A percentile compares a stretch with the other conserved stretches of the same genome.
Evolutionary conservation across 2,329 filamentous ascomycete genomes (phyloP).

Genomic region (Podosphaera leucotricha): DNA sequence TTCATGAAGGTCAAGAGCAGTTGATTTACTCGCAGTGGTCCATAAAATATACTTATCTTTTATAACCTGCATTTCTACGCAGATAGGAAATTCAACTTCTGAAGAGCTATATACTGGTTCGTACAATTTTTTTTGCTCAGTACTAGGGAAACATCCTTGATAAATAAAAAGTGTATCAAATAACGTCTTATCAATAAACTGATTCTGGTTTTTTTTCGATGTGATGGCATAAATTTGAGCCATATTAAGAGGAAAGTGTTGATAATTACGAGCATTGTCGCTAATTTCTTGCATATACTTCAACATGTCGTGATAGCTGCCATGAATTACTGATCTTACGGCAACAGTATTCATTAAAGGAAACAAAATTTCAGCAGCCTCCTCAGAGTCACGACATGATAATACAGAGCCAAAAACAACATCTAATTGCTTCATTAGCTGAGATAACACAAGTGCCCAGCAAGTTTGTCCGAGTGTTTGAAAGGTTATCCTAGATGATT

Average conservation of each 20-base stretch:
- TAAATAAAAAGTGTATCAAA: constrained; percentile 46
- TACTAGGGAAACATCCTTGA: constrained; percentile 24
- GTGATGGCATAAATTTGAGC: constrained; percentile 29
- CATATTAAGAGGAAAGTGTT: constrained; percentile 55
- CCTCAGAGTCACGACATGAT: constrained; percentile 58
- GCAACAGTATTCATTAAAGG: constrained; percentile 84
- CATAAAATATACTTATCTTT: constrained; percentile 31
- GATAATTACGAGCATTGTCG: constrained; percentile 40
- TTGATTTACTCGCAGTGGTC: constrained; percentile 45
- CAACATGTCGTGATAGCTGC: constrained; percentile 38
- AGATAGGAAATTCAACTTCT: constrained; percentile 59
- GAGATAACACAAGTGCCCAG: constrained; percentile 50
- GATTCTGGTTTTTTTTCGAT: constrained; percentile 3
- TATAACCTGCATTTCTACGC: constrained; percentile 52
- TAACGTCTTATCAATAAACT: constrained; percentile 18
- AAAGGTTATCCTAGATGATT: constrained; percentile 38
- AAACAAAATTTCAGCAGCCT: constrained; percentile 46
- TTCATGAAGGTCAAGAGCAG: constrained; percentile 24
- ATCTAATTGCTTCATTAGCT: constrained; percentile 39
- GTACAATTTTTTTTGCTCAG: constrained; percentile 7
- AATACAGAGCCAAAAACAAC: constrained; percentile 64
- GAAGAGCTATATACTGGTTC: constrained; percentile 25
- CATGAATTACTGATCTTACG: constrained; percentile 49
- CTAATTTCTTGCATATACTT: constrained; percentile 50
- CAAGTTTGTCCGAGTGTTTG: constrained; percentile 56